Evolutionary conservation across 1,139 yeast species (phyloP), one percentile per base, ranked within the genome.

Genomic region (Yarrowia galli): DNA sequence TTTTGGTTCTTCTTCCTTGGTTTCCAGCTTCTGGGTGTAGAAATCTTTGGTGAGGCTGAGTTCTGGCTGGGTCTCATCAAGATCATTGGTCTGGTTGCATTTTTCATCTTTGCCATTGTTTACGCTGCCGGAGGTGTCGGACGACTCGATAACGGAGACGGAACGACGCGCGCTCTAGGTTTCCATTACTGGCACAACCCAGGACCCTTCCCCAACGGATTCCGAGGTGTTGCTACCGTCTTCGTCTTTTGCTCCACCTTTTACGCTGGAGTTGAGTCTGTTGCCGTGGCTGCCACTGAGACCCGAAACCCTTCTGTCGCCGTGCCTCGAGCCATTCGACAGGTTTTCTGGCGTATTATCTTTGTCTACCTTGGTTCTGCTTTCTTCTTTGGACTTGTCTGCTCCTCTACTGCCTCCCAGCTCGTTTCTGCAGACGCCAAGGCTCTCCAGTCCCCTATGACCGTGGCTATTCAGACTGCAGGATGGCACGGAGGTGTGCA

Each of bases 251-350:
- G 91, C 65, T 86, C 90, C 15, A 76, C 83, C 40, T 87, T 90
- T 86, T 74, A 87, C 65, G 81, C 84, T n/a, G 97, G 96, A 38
- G 88, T 93, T 70, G 98, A 93, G 79, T 84, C 91, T 72, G 90
- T 91, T 38, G 97, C 97, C 73, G 85, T 93, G 68, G 87, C 97
- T 6, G 95, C 96, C 22, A 97, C 97, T 76, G 98, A 93, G 79
- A 85, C 95, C 65, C 83, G 85, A 65, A 89, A 91, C 78, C 97
- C 98, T 69, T 83, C 90, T 76, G 87, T 85, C 72, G 84, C 96
- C 16, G 91, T 93, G 67, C 97, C 97, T 69, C 84, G 84, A 69
- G 97, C 97, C 40, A 90, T 91, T 74, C 86, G 88, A 74, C 90
- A 90, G 75, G 96, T 92, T 45, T 86, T 92, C 72, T 84, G 87